Evolutionary conservation across 352 stramenopile species (phyloP).

Genomic region (Blastocystis sp.): DNA sequence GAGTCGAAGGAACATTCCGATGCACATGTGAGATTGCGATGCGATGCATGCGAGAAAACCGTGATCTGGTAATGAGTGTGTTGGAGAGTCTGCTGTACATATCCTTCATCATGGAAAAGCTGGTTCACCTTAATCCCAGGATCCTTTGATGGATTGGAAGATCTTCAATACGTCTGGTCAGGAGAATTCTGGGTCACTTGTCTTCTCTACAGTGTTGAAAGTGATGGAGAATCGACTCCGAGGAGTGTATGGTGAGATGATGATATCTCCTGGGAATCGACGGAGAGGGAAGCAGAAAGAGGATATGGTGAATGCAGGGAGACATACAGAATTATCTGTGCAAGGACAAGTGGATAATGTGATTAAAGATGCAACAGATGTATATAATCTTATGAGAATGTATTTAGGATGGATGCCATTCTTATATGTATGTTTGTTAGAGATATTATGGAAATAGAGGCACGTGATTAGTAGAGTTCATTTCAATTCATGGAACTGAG

Average conservation of each 20-base stretch:
- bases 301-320: neutral
- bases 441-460: neutral
- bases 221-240: constrained; percentile 82
- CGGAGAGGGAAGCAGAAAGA: neutral
- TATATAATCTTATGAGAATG: constrained; percentile 85
- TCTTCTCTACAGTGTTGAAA: constrained; percentile 77
- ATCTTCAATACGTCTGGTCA: constrained; percentile 67
- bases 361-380: constrained; percentile 81
- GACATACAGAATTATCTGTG: constrained; percentile 73
- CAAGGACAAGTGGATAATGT: constrained; percentile 84
- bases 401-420: constrained; percentile 89
- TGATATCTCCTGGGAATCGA: constrained; percentile 19
- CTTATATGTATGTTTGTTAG: constrained; percentile 67
- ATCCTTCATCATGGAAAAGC: neutral
- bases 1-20: constrained; percentile 86
- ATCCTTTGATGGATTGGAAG: constrained; percentile 84
- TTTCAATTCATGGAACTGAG: neutral
- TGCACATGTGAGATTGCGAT: constrained; percentile 80
- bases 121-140: constrained; percentile 69
- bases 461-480: neutral
- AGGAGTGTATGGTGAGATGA: constrained; percentile 72
- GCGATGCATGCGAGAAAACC: constrained; percentile 84
- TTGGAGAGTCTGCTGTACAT: constrained; percentile 90
- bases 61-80: constrained; percentile 90
- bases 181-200: constrained; percentile 75